Evolutionary conservation across 2,329 filamentous ascomycete genomes (phyloP).

Genomic region (Parasarocladium wereldwijsianum): DNA sequence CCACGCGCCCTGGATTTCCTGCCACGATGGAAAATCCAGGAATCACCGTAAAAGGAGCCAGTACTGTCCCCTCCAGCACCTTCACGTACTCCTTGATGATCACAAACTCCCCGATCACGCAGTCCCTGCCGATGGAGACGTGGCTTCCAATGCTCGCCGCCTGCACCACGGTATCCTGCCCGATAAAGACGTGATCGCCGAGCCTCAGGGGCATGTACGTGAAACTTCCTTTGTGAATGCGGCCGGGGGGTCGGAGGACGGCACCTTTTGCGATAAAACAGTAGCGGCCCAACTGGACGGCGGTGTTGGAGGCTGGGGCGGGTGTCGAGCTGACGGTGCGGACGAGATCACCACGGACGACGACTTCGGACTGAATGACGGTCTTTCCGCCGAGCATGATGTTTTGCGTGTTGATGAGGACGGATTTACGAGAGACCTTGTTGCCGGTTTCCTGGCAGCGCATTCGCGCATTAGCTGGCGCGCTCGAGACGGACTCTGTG

Average conservation of each 20-base stretch:
- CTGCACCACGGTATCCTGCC: conserved; percentile 59
- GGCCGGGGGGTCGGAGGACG: conserved; percentile 68
- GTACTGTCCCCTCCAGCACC: conserved; percentile 69
- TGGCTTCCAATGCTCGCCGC: conserved; percentile 73
- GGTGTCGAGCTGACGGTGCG: conserved; percentile 33
- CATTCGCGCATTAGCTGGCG: conserved; percentile 3
- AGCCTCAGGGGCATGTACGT: conserved; percentile 84
- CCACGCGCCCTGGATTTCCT: conserved; percentile 61
- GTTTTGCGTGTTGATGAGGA: conserved; percentile 89
- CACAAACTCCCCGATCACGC: conserved; percentile 69
- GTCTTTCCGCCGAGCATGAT: conserved; percentile 96
- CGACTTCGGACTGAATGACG: conserved; percentile 88
- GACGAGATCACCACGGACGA: conserved; percentile 81
- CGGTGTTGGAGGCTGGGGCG: conserved; percentile 33
- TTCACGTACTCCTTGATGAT: conserved; percentile 91
- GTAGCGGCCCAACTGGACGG: conserved; percentile 82
- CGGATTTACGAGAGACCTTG: conserved; percentile 86
- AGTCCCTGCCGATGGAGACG: conserved; percentile 68
- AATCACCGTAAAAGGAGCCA: conserved; percentile 81
- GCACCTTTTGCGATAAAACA: conserved; percentile 72
- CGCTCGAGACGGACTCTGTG: not conserved
- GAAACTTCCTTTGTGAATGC: conserved; percentile 64
- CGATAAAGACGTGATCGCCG: conserved; percentile 81
- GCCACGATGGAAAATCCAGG: conserved; percentile 88
- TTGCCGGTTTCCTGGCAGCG: conserved; percentile 75